Base-by-base conservation (phyloP, 1,284 basidiomycete genomes). In the Somion occarium region DNA sequence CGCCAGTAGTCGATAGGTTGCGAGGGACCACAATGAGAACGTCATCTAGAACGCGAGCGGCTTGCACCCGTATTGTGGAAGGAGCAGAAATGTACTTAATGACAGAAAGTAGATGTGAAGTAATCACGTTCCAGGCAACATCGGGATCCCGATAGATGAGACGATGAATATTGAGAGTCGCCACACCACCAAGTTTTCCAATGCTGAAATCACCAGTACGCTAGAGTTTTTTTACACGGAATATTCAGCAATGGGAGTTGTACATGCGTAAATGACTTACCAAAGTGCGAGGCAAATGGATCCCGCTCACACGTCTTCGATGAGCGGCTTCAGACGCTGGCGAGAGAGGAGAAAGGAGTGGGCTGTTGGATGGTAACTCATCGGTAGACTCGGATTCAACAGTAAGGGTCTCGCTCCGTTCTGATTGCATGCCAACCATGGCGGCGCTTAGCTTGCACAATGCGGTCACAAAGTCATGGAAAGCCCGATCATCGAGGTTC, bases 171-270 rank as follows among this genome's bases (percentile, higher is more conserved):
- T 98, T 98, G 49, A 92, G 75, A 49, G 83, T 75, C 0, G 88
- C 78, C 1, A 98, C 87, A 0, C 81, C 77, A 20, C 91, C 89
- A 11, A 98, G 72, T 64, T 91, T 93, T 53, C 80, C 82, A 44
- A 98, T 83, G 4, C 91, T 91, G 71, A 97, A 98, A 62, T 91
- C 88, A 0, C 86, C 87, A 4, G 84, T 76, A 15, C 85, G 78
- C 86, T 90, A 59, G 22, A 12, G n/a, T n/a, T n/a, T n/a, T n/a
- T n/a, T n/a, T n/a, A n/a, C n/a, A n/a, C n/a, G 38, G 15, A 47
- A 38, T 41, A 19, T 19, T 43, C 34, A 37, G n/a, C 34, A 37
- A 34, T 15, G 30, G 15, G 30, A 34, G 7, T 7, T 34, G 30
- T 34, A 15, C 15, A 15, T 34, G 30, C 15, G 15, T 7, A 15